Percentiles rank a stretch among this genome's conserved stretches.
Conservation (phyloP, 306 rosid genomes). For the Dryas drummondii region DNA sequence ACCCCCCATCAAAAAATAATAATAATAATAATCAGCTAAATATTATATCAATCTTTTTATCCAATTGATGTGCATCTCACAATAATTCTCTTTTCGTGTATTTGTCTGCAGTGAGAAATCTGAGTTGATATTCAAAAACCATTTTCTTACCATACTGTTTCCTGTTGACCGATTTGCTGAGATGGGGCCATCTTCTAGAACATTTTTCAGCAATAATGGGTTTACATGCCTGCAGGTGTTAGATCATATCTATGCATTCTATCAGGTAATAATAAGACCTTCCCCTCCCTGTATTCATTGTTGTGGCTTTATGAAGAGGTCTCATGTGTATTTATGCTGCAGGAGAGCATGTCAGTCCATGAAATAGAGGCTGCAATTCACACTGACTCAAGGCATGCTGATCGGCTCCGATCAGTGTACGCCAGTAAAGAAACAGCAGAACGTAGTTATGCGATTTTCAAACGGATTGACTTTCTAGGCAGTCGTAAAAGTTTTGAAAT, state of each 20-base stretch:
- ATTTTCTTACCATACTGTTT: slow-evolving; percentile 76
- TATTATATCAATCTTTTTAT: background rate
- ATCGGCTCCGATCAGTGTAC: slow-evolving; percentile 75
- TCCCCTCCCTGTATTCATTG: background rate
- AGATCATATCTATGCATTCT: slow-evolving; percentile 71
- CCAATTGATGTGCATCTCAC: slow-evolving; percentile 4
- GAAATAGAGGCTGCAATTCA: slow-evolving; percentile 90
- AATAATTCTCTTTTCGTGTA: background rate
- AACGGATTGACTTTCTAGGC: slow-evolving; percentile 77
- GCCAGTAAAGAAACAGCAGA: slow-evolving; percentile 62
- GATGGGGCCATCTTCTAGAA: slow-evolving; percentile 96
- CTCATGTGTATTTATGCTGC: slow-evolving; percentile 9
- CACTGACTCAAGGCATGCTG: slow-evolving; percentile 89
- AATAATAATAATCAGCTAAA: background rate
- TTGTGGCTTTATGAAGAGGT: background rate
- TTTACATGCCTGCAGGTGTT: slow-evolving; percentile 88
- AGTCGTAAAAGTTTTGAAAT: slow-evolving; percentile 83
- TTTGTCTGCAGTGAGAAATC: slow-evolving; percentile 75
- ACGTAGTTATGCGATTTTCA: slow-evolving; percentile 53
- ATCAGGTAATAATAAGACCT: slow-evolving; percentile 58
- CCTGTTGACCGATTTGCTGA: slow-evolving; percentile 88
- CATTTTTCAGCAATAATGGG: slow-evolving; percentile 58
- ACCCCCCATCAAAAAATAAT: background rate
- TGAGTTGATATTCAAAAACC: slow-evolving; percentile 69
- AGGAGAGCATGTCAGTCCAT: slow-evolving; percentile 79